Percentiles rank a stretch among this genome's conserved stretches.
phyloP scores from a whole-genome alignment of 2,329 filamentous ascomycete species.

The Penicillium occitanis region DNA sequence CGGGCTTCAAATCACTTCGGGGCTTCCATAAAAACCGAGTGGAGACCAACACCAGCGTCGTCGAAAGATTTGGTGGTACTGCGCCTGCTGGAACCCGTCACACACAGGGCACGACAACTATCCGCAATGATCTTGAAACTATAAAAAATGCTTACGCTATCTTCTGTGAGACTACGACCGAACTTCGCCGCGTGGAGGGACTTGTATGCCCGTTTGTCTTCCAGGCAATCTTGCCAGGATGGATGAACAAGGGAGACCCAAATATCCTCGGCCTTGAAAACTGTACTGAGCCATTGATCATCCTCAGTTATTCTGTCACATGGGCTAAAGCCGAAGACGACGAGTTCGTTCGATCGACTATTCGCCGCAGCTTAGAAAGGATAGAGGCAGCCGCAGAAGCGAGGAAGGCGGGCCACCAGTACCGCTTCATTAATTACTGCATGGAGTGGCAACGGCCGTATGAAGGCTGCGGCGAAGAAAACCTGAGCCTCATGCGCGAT shows the following conservation, averaged over 20 bases:
- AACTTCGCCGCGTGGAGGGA: slow-evolving; percentile 11
- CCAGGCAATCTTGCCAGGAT: slow-evolving; percentile 15
- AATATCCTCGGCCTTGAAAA: slow-evolving; percentile 16
- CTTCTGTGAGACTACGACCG: slow-evolving; percentile 14
- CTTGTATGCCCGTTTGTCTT: slow-evolving; percentile 13
- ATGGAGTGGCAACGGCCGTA: slow-evolving; percentile 16
- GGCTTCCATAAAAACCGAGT: slow-evolving; percentile 16
- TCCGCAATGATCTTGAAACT: slow-evolving; percentile 16
- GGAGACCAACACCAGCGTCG: slow-evolving; percentile 15
- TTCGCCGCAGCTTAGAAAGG: slow-evolving; percentile 12
- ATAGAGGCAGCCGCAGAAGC: slow-evolving; percentile 12
- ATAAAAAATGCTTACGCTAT: slow-evolving; percentile 13
- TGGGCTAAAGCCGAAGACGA: slow-evolving; percentile 14
- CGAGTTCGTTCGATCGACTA: slow-evolving; percentile 16
- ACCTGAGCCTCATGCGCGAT: slow-evolving; percentile 31
- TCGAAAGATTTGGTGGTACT: slow-evolving; percentile 12
- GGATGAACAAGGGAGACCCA: slow-evolving; percentile 18
- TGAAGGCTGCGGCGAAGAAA: slow-evolving; percentile 42
- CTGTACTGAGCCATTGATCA: slow-evolving; percentile 17
- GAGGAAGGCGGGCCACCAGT: slow-evolving; percentile 11
- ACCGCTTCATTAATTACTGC: slow-evolving; percentile 19
- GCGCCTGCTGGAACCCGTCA: slow-evolving; percentile 13
- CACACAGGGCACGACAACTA: slow-evolving; percentile 15
- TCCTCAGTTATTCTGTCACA: slow-evolving; percentile 15
- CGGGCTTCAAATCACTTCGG: slow-evolving; percentile 16